Conservation (phyloP, 2,329 filamentous ascomycete species). For the Aspergillus awamori region DNA sequence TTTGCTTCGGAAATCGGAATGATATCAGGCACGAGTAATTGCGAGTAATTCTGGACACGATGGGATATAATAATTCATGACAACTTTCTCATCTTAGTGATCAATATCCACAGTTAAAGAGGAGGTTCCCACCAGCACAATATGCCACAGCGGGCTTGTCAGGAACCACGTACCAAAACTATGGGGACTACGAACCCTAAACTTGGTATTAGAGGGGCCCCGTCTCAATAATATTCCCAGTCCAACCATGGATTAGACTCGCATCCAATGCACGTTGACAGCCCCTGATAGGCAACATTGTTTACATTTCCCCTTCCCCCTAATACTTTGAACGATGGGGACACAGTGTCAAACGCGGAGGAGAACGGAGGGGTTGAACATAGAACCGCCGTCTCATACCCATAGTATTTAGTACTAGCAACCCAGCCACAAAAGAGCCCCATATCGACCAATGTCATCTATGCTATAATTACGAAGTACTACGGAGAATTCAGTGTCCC, state of each 20-base stretch:
- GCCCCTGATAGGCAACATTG: constrained; percentile 5
- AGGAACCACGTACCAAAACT: neutral
- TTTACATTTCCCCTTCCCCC: neutral
- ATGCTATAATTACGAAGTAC: neutral
- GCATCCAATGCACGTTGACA: neutral
- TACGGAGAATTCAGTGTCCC: neutral
- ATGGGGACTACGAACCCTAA: neutral
- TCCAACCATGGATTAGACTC: neutral
- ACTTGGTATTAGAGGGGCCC: neutral
- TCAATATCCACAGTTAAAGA: too few relatives aligned
- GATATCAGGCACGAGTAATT: neutral
- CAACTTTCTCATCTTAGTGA: too few relatives aligned
- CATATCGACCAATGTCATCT: neutral
- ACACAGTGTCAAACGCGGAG: neutral
- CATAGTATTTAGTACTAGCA: neutral
- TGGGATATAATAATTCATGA: too few relatives aligned
- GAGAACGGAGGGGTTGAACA: neutral
- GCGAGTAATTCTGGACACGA: too few relatives aligned
- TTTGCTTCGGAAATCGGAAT: neutral
- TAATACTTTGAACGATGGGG: neutral
- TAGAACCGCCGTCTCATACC: neutral
- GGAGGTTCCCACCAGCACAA: neutral
- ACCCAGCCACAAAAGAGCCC: neutral
- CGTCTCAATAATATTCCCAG: neutral
- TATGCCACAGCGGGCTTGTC: neutral